Base-by-base conservation (phyloP, 1,139 yeast genomes). In the Kodamaea ohmeri region DNA sequence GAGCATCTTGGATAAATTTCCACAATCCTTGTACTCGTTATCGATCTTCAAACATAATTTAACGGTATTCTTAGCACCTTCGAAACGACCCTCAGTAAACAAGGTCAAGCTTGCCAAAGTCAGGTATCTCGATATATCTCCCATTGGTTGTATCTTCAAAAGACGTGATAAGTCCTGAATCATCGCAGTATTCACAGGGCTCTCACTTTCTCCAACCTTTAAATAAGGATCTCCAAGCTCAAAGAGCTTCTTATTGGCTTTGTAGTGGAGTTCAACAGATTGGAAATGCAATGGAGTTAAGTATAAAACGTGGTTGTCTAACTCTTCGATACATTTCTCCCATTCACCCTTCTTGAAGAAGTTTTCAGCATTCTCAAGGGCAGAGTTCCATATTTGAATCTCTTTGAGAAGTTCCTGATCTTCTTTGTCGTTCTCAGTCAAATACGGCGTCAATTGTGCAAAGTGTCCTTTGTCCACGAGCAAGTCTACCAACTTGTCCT, bases 21-120 rank as follows among this genome's bases (percentile, higher is more conserved):
- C 77, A 57, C 94, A 84, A 4, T 53, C 56, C 32, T 64, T 63
- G 46, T 67, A 71, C 40, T 84, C 95, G 50, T 85, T 83, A 55
- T 87, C 86, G 34, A 73, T 74, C 46, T 83, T 76, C 37, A 86
- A 63, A 54, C 95, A 86, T 45, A 70, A 70, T 45, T 80, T 74
- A 28, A 79, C 64, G 22, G 68, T 65, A 42, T 61, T 67, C 49
- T 73, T 60, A 0, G 86, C 75, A 30, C 64, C 64, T 15, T 71
- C 73, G 46, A 69, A 73, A 43, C 80, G 80, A 30, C 65, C 63
- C 32, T 76, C 68, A 8, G 77, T 73, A 51, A 65, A 79, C 35
- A 75, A 63, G 40, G 75, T 63, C 38, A 74, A 65, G 22, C 65
- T 63, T 1, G 84, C 59, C 20, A 65, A 44, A 18, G 42, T 43